Conservation (phyloP, 352 stramenopile genomes). For the Stramenopiles sp. region DNA sequence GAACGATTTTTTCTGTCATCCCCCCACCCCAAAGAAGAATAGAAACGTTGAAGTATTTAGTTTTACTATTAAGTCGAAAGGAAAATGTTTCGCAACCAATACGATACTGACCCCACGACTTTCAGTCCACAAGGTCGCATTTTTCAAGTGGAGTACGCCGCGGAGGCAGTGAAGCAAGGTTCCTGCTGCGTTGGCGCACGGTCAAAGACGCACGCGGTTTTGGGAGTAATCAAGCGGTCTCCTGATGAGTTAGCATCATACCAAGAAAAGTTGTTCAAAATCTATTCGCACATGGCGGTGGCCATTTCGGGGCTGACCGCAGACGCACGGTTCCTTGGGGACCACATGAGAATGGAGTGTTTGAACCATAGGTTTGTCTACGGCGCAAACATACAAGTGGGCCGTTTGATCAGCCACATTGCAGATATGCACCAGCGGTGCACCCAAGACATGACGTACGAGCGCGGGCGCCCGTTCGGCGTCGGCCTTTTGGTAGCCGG, state of each 20-base stretch:
- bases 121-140: slow-evolving; percentile 95
- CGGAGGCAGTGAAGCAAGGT: slow-evolving; percentile 85
- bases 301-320: slow-evolving; percentile 89
- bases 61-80: neutral
- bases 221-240: slow-evolving; percentile 38
- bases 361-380: slow-evolving; percentile 99
- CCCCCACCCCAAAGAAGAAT: too few relatives aligned
- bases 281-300: slow-evolving; percentile 95
- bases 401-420: slow-evolving; percentile 80
- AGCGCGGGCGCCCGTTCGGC: slow-evolving; percentile 81
- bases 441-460: slow-evolving; percentile 84
- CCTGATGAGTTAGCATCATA: slow-evolving; percentile 76
- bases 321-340: slow-evolving; percentile 82
- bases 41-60: too few relatives aligned
- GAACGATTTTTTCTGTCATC: too few relatives aligned
- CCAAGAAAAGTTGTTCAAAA: slow-evolving; percentile 96
- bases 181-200: slow-evolving; percentile 83
- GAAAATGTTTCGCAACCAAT: slow-evolving; percentile 95
- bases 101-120: slow-evolving; percentile 98
- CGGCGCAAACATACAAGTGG: slow-evolving; percentile 73
- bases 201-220: slow-evolving; percentile 73
- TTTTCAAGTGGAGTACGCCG: slow-evolving; percentile 91
- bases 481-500: slow-evolving; percentile 87
- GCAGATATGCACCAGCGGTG: slow-evolving; percentile 96
- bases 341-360: slow-evolving; percentile 90